Evolutionary conservation across 2,329 filamentous ascomycete genomes (phyloP), one percentile per base, ranked within the genome.

Genomic region (Aureobasidium namibiae): DNA sequence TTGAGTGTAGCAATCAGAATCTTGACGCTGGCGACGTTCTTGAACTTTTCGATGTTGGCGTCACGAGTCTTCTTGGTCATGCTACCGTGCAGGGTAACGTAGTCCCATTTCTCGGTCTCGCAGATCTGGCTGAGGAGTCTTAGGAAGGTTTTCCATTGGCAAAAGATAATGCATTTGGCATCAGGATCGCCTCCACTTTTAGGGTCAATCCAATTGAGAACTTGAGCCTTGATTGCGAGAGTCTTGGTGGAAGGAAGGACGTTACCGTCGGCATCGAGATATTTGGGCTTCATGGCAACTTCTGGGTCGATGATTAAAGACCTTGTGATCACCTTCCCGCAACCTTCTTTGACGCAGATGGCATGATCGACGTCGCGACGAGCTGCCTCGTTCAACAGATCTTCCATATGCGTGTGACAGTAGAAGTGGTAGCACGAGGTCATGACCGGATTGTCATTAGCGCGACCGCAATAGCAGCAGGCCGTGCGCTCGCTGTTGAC

Each of bases 121-220:
- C 80, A 85, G 39, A 86, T 72, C 1, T 71, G 73, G 0, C 63
- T 67, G 2, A 86, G 64, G 18, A 86, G 79, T 0, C 72, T 66
- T 6, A 82, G 74, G 64, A 84, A 78, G 2, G 75, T 70, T 2
- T 80, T 68, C 61, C 83, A 87, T 63, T 86, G 82, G 0, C 79
- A 82, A 63, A 84, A 87, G 46, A 86, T 70, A 60, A 81, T 81
- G 46, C 26, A 85, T 77, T 68, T 87, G 86, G 41, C 76, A 75
- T 72, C 54, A 0, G 73, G 72, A 4, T 78, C 75, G 13, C 79
- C 44, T 16, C 26, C 26, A 11, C 16, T 31, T 26, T 46, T 31
- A 6, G 42, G 46, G 16, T 49, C 57, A 1, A 60, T 38, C 77
- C 76, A 79, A 26, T 75, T 74, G 31, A 78, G 60, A 13, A 79